Evolutionary conservation across 352 stramenopile species (phyloP), one percentile per base, ranked within the genome.

Genomic region (Detonula confervacea): DNA sequence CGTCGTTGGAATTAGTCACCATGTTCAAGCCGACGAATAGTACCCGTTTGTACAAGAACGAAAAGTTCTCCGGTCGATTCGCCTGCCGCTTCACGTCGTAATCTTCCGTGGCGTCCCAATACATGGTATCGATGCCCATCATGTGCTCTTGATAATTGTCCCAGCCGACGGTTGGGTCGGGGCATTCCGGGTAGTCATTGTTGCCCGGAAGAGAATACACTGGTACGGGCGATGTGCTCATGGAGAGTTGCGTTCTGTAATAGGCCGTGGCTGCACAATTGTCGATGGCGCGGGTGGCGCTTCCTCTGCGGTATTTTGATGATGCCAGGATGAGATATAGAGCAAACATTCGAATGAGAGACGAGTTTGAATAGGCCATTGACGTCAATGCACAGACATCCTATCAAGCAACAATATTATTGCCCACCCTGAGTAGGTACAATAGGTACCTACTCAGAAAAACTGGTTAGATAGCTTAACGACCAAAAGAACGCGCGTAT

Each of bases 21-120:
- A 88, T 67, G 39, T 90, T 80, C 30, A 91, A 55, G 27, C 86
- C 86, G 63, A 91, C 59, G 60, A 85, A 91, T 6, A 91, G 35
- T 8, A 80, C 70, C 20, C 66, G 37, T 35, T 83, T 85, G 27
- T 79, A 80, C 2, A 86, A n/a, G 73, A 91, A 91, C 2, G 76
- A 42, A 67, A 90, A 91, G 44, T 87, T 91, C 57, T 88, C 80
- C 12, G 27, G 1, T 25, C 67, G 56, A n/a, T 29, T 24, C 0
- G 24, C 24, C 37, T 87, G 80, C 2, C 80, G 56, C 5, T 77
- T 39, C 0, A 92, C 64, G 9, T 69, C 22, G 54, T 88, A 88
- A 27, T 71, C 59, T 8, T 14, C 39, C 2, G 67, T 57, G 14
- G 59, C 59, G 12, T 79, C 54, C 83, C 83, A 92, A 59, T 82